Percentiles rank a stretch among this genome's conserved stretches.
Conservation (phyloP, 208 protist genomes). For the Crithidia expoeki region DNA sequence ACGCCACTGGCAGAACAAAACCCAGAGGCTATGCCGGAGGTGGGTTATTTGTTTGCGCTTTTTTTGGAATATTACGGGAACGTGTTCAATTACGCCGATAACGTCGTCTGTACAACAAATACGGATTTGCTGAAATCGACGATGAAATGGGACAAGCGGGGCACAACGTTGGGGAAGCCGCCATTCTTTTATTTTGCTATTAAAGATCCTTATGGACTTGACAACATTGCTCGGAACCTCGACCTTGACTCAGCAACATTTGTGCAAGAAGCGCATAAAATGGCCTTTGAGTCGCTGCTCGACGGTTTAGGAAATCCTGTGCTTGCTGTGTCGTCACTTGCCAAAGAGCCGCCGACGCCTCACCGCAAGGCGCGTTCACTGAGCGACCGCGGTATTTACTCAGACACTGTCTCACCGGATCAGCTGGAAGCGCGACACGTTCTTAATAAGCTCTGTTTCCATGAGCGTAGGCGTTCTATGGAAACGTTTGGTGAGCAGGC, state of each 20-base stretch:
- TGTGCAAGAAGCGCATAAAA: slow-evolving; percentile 57
- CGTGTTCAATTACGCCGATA: slow-evolving; percentile 79
- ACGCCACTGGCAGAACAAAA: slow-evolving; percentile 37
- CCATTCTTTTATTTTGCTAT: slow-evolving; percentile 91
- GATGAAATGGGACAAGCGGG: slow-evolving; percentile 76
- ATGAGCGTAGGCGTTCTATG: slow-evolving; percentile 68
- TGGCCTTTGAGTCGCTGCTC: slow-evolving; percentile 46
- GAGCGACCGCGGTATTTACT: slow-evolving; percentile 73
- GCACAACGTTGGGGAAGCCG: slow-evolving; percentile 41
- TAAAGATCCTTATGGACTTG: slow-evolving; percentile 88
- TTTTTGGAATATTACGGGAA: slow-evolving; percentile 90
- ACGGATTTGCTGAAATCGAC: slow-evolving; percentile 66
- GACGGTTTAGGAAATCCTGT: slow-evolving; percentile 57
- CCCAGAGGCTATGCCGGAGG: slow-evolving; percentile 49
- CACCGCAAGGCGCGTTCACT: slow-evolving; percentile 44
- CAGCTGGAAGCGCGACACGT: slow-evolving; percentile 82
- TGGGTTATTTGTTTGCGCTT: slow-evolving; percentile 74
- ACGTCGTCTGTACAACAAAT: slow-evolving; percentile 86
- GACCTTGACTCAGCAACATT: slow-evolving; percentile 58
- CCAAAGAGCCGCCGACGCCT: slow-evolving; percentile 53
- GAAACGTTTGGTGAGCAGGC: slow-evolving; percentile 71
- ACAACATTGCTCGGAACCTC: slow-evolving; percentile 91
- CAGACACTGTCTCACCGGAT: slow-evolving; percentile 54
- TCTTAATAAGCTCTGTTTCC: slow-evolving; percentile 80
- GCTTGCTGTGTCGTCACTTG: slow-evolving; percentile 49